Evolutionary conservation across 345 rosid species (phyloP).

Genomic region (Lenwebbia sp.): DNA sequence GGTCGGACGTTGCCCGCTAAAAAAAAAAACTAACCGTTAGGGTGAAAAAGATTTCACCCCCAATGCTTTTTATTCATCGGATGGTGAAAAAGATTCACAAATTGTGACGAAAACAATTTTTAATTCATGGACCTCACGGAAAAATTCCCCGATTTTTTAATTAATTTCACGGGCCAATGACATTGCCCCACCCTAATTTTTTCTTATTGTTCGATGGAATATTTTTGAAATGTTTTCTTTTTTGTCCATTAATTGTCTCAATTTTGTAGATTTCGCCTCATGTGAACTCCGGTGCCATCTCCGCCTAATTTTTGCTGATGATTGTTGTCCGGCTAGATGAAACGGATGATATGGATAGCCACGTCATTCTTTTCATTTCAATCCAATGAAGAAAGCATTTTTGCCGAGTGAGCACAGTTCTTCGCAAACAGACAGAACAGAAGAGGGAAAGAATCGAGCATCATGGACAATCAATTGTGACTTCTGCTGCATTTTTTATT

Average conservation of each 20-base stretch:
- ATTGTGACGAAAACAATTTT: neutral
- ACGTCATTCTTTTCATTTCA: neutral
- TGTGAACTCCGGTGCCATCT: neutral
- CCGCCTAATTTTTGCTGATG: no score
- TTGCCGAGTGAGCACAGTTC: neutral
- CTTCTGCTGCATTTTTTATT: accelerated
- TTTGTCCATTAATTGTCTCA: neutral
- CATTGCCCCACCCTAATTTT: neutral
- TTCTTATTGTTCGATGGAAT: neutral
- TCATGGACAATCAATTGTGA: neutral
- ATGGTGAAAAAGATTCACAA: neutral
- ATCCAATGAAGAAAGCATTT: neutral
- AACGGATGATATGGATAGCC: neutral
- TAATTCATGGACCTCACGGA: neutral
- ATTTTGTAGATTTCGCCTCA: neutral
- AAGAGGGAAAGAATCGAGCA: neutral
- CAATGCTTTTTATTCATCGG: neutral
- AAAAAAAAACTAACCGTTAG: neutral
- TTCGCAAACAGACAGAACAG: neutral
- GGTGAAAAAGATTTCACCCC: neutral
- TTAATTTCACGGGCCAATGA: neutral
- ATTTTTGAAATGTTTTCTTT: neutral
- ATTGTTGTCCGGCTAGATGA: neutral
- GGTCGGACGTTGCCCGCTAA: neutral
- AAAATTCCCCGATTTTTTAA: neutral